A percentile compares a stretch with the other conserved stretches of the same genome.
These are phyloP conservation scores for Sphaerulina vaccinii DNA, from an alignment of 2,329 filamentous ascomycete genomes.

Conservation along the genomic window DNA sequence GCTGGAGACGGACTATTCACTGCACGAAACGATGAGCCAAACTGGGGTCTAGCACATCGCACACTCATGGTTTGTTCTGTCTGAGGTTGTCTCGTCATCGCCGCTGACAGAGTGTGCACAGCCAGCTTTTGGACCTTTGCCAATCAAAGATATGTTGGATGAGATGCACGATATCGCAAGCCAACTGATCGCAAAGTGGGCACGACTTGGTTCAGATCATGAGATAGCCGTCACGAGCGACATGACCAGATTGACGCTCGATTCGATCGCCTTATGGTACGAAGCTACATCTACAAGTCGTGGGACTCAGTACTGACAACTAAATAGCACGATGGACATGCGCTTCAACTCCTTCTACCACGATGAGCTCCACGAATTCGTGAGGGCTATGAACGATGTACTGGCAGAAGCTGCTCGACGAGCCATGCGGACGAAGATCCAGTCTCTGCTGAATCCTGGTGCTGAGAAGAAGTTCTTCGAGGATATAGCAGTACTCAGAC, in stretches of 20 bases:
- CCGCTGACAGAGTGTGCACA: constrained; percentile 34
- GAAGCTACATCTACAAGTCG: background rate
- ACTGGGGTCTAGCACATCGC: constrained; percentile 43
- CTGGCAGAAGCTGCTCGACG: constrained; percentile 47
- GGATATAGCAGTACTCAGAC: constrained; percentile 56
- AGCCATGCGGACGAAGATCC: constrained; percentile 44
- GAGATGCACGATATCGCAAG: constrained; percentile 36
- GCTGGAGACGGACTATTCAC: constrained; percentile 47
- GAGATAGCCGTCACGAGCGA: constrained; percentile 63
- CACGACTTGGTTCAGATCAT: constrained; percentile 51
- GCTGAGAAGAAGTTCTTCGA: constrained; percentile 51
- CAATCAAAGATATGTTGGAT: constrained; percentile 65
- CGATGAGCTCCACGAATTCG: constrained; percentile 60
- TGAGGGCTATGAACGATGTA: constrained; percentile 64
- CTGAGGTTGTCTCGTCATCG: constrained; percentile 42
- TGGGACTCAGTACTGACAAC: background rate
- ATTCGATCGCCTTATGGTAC: constrained; percentile 62
- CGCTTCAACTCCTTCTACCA: constrained; percentile 70
- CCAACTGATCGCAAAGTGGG: constrained; percentile 38
- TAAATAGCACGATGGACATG: constrained; percentile 43
- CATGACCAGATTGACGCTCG: constrained; percentile 70
- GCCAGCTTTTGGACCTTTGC: constrained; percentile 67
- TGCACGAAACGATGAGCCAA: constrained; percentile 40
- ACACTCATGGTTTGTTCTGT: constrained; percentile 36
- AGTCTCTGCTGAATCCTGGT: constrained; percentile 10